These are phyloP conservation scores for Apiospora saccharicola DNA, from an alignment of 2,329 filamentous ascomycete species.

Conservation along the genomic window DNA sequence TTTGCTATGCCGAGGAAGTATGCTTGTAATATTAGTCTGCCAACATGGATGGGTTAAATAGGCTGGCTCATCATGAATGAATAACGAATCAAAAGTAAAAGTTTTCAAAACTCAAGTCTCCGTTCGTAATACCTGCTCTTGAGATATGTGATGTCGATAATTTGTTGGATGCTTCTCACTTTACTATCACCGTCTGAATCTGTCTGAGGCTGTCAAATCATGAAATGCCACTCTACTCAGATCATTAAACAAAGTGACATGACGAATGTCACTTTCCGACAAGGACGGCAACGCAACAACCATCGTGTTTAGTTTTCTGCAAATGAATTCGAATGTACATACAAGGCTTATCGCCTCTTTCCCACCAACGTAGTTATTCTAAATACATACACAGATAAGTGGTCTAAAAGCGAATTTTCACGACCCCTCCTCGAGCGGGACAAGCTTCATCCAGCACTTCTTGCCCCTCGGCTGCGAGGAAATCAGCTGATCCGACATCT, in stretches of 20 bases:
- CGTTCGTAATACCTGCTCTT: no score
- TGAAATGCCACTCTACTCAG: no score
- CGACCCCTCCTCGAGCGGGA: slow-evolving; percentile 37
- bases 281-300: no score
- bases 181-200: no score
- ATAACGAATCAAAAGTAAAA: not conserved
- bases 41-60: not conserved
- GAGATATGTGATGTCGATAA: no score
- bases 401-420: not conserved
- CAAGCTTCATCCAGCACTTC: slow-evolving; percentile 62
- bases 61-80: not conserved
- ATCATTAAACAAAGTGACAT: no score
- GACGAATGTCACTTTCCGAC: no score
- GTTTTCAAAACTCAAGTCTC: no score
- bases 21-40: not conserved
- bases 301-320: no score
- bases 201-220: no score
- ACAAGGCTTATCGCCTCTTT: not conserved
- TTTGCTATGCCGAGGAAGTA: no score
- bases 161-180: no score
- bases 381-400: not conserved
- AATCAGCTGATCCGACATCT: slow-evolving; percentile 72
- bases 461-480: slow-evolving; percentile 68
- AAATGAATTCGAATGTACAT: not conserved
- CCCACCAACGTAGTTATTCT: not conserved